Percentiles rank a stretch among this genome's conserved stretches.
Evolutionary conservation across 2,329 filamentous ascomycete genomes (phyloP).

Genomic region (Phyllosticta ampelicida): DNA sequence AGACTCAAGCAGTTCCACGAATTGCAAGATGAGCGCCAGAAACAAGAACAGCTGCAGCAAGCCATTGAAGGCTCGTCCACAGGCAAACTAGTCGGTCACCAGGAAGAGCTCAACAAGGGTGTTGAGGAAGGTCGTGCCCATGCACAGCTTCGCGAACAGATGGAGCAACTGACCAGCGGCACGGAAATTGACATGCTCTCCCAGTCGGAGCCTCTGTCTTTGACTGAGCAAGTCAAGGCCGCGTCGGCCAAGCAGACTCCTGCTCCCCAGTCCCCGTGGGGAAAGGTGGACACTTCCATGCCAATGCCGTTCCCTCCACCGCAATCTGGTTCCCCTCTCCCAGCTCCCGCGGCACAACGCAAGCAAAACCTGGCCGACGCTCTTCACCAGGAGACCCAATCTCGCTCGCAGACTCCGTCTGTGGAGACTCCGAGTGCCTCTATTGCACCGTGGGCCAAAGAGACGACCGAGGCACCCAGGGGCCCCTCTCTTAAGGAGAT

Average conservation of each 20-base stretch:
- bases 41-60: constrained; percentile 11
- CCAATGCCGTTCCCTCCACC: constrained; percentile 70
- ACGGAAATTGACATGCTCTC: constrained; percentile 13
- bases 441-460: constrained; percentile 90
- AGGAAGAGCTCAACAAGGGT: constrained; percentile 17
- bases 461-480: constrained; percentile 59
- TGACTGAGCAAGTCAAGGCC: constrained; percentile 77
- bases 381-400: constrained; percentile 53
- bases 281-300: constrained; percentile 52
- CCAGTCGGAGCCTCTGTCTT: constrained; percentile 48
- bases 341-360: constrained; percentile 80
- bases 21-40: constrained; percentile 41
- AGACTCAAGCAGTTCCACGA: constrained; percentile 77
- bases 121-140: constrained; percentile 17
- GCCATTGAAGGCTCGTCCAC: background rate
- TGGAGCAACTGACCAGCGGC: constrained; percentile 4
- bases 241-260: constrained; percentile 48
- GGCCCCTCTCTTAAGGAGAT: constrained; percentile 93
- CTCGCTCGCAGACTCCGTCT: constrained; percentile 66
- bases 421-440: constrained; percentile 56
- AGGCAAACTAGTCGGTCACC: background rate
- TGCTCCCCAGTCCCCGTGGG: constrained; percentile 46
- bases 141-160: constrained; percentile 11
- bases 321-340: constrained; percentile 68
- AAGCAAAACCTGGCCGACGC: constrained; percentile 76